A percentile compares a stretch with the other conserved stretches of the same genome.
Evolutionary conservation across 225 moss, liverwort and hornwort genomes (phyloP).

Genomic region (Asterella californica): DNA sequence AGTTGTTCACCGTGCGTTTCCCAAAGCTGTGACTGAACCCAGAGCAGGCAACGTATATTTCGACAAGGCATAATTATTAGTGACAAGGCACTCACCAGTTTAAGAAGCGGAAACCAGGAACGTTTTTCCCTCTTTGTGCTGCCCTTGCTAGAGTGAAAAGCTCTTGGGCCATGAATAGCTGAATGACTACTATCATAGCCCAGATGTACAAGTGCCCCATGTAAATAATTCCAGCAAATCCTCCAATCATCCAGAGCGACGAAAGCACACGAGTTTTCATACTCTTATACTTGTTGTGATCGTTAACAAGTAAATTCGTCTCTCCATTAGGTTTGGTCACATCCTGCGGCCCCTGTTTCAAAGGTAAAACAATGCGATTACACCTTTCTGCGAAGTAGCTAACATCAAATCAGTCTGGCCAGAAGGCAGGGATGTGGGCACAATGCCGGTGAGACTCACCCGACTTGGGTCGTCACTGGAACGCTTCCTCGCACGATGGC

Average conservation of each 20-base stretch:
- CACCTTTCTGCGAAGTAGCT: not conserved
- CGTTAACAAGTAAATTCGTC: constrained; percentile 34
- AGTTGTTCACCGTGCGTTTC: not conserved
- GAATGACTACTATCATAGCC: constrained; percentile 99
- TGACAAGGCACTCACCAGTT: constrained; percentile 69
- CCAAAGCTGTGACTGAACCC: not conserved
- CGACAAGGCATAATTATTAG: too few relatives aligned
- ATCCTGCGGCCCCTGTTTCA: constrained; percentile 35
- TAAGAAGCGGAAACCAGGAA: constrained; percentile 73
- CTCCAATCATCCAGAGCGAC: constrained; percentile 96
- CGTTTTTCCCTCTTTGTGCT: constrained; percentile 70
- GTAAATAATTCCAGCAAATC: constrained; percentile 73
- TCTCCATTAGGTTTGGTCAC: constrained; percentile 28
- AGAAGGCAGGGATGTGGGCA: not conserved
- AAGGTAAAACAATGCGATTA: not conserved
- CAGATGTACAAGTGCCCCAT: constrained; percentile 99
- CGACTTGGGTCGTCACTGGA: constrained; percentile 34
- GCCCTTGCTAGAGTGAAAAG: constrained; percentile 80
- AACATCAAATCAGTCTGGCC: not conserved
- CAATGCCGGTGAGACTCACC: constrained; percentile 2
- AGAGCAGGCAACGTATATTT: too few relatives aligned
- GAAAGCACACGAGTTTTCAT: constrained; percentile 94
- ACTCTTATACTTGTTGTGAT: constrained; percentile 65
- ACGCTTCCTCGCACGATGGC: constrained; percentile 36
- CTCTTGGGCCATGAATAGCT: constrained; percentile 93